Evolutionary conservation across 495 filamentous ascomycete genomes (phyloP), one percentile per base, ranked within the genome.

Genomic region (Aspergillus wentii): DNA sequence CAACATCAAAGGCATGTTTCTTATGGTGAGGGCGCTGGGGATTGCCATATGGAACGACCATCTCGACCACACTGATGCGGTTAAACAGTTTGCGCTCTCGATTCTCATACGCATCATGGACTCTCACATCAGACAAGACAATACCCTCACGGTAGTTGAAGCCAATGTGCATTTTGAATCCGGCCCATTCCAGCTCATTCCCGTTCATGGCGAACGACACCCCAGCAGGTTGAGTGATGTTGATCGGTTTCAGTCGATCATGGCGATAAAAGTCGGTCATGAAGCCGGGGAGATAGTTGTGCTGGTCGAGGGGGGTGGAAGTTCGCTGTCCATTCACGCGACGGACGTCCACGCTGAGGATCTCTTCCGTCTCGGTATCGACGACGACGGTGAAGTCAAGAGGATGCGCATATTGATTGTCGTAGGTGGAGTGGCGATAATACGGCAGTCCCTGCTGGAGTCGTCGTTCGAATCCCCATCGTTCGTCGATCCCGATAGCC

Each of bases 291-390:
- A 68, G 60, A 20, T 74, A 64, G 47, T 76, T 66, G 58, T 74
- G 82, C 28, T 75, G 71, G 30, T 64, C 42, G 8, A 75, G 62
- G 8, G 66, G 68, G 20, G 72, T 71, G 27, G 78, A 62, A 2
- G 69, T 80, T 34, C 72, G 69, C 51, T 85, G 79, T 3, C 63
- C 68, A 9, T 84, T 83, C 60, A 94, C 91, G 52, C 85, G 80
- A 60, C 88, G 84, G 41, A 88, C 82, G 68, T 92, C 86, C 72
- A 94, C 88, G 53, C 86, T 87, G 54, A 94, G 83, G 38, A 94
- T 84, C 69, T 94, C 88, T 64, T 94, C 88, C 42, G 83, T 90
- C 75, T 94, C 88, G 46, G 88, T 94, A 49, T 65, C 59, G 22
- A 49, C 57, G 2, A 62, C 54, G 34, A 65, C 44, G 7, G 43